Percentiles rank a stretch among this genome's conserved stretches.
Conservation (phyloP, 2,329 filamentous ascomycete species). For the Stemphylium lycopersici region DNA sequence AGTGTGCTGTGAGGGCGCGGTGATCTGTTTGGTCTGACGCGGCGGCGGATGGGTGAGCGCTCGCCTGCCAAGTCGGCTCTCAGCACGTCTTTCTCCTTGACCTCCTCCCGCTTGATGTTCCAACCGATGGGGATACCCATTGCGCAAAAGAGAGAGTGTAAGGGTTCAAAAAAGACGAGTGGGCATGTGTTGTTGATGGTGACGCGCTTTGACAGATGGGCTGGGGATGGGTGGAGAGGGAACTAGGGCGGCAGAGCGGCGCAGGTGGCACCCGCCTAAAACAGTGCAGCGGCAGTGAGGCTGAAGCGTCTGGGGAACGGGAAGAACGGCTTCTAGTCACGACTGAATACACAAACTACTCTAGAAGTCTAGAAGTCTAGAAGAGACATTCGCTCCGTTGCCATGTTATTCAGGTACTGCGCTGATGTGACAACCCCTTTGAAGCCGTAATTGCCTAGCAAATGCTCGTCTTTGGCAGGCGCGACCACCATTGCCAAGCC, state of each 20-base stretch:
- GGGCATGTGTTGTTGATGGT: constrained; percentile 26
- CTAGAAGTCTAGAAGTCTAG: too few relatives aligned
- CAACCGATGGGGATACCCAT: constrained; percentile 59
- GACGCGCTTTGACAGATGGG: constrained; percentile 29
- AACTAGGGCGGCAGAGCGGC: constrained; percentile 19
- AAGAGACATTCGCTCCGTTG: background rate
- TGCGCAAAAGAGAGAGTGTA: constrained; percentile 25
- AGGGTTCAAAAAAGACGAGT: constrained; percentile 14
- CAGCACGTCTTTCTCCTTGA: constrained; percentile 50
- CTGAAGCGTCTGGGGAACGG: constrained; percentile 23
- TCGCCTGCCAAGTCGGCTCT: constrained; percentile 61
- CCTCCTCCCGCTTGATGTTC: constrained; percentile 58
- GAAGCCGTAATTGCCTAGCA: background rate
- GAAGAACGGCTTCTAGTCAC: constrained; percentile 8
- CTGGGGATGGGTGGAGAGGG: constrained; percentile 22
- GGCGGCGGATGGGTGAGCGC: constrained; percentile 65
- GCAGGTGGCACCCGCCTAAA: constrained; percentile 15
- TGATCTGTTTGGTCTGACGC: constrained; percentile 39
- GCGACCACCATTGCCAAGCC: constrained; percentile 31
- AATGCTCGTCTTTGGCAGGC: constrained; percentile 12
- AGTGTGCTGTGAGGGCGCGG: constrained; percentile 25
- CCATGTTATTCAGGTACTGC: background rate
- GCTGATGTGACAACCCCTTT: background rate
- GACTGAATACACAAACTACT: background rate
- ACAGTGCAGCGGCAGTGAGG: constrained; percentile 25